A percentile compares a stretch with the other conserved stretches of the same genome.
Evolutionary conservation across 805 yeast genomes (phyloP).

Genomic region (Pichia thaimueangensis): DNA sequence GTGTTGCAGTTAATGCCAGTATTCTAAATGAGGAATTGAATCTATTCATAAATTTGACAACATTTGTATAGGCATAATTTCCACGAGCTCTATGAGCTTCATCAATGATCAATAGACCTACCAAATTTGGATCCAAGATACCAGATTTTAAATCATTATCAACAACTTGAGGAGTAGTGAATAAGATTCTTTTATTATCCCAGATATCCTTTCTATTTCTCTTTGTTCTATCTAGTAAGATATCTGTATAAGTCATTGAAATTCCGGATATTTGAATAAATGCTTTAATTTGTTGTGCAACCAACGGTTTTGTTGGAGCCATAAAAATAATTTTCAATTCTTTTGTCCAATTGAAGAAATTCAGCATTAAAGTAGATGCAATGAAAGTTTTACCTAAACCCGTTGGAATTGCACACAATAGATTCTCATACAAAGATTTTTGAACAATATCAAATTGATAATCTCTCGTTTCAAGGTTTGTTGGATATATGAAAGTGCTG

Average conservation of each 20-base stretch:
- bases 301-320: slow-evolving; percentile 97
- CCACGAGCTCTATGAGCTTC: slow-evolving; percentile 96
- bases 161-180: slow-evolving; percentile 94
- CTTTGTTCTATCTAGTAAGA: slow-evolving; percentile 49
- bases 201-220: slow-evolving; percentile 70
- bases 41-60: slow-evolving; percentile 59
- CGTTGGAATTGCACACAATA: slow-evolving; percentile 89
- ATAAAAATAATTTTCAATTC: slow-evolving; percentile 75
- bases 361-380: slow-evolving; percentile 90
- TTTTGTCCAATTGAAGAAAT: slow-evolving; percentile 81
- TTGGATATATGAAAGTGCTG: slow-evolving; percentile 67
- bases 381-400: slow-evolving; percentile 97
- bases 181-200: slow-evolving; percentile 71
- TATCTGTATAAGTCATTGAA: slow-evolving; percentile 69
- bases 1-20: slow-evolving; percentile 92
- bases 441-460: slow-evolving; percentile 80
- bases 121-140: slow-evolving; percentile 62
- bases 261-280: slow-evolving; percentile 85
- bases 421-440: slow-evolving; percentile 64
- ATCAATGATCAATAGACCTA: slow-evolving; percentile 78
- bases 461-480: slow-evolving; percentile 76
- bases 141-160: slow-evolving; percentile 83
- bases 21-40: slow-evolving; percentile 65
- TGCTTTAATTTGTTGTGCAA: slow-evolving; percentile 93
- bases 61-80: slow-evolving; percentile 80